phyloP scores from a whole-genome alignment of 306 rosid species.

The Glycine soja region DNA sequence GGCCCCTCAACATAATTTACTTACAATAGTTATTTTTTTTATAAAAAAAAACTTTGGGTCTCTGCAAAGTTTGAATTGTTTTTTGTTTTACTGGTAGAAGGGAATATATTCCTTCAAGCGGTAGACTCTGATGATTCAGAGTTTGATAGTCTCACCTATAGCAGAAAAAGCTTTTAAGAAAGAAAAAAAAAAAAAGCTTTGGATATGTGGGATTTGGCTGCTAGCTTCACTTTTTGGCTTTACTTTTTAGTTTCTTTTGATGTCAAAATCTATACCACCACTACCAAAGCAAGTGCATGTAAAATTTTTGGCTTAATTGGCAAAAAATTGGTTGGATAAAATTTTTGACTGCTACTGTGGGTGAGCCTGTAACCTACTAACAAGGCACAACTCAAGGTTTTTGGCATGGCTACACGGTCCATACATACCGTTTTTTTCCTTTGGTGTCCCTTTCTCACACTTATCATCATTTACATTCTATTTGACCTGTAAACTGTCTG shows the following conservation, averaged over 20 bases:
- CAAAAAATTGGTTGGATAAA: conserved; percentile 34
- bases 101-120: conserved; percentile 64
- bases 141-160: conserved; percentile 51
- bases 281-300: conserved; percentile 20
- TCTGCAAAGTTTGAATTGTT: conserved; percentile 51
- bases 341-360: conserved; percentile 20
- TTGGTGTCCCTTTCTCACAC: conserved; percentile 48
- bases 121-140: conserved; percentile 55
- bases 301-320: conserved; percentile 26
- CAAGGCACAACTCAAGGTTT: conserved; percentile 27
- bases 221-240: conserved; percentile 54
- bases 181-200: conserved; percentile 41
- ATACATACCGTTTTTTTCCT: conserved; percentile 26
- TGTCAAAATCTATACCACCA: conserved; percentile 50
- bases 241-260: conserved; percentile 58
- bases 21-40: not conserved
- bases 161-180: conserved; percentile 40
- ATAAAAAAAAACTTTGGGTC: conserved; percentile 20
- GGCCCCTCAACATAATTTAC: conserved; percentile 49
- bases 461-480: conserved; percentile 47
- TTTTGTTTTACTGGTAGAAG: conserved; percentile 47
- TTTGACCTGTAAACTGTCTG: conserved; percentile 57
- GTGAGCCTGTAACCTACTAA: conserved; percentile 3
- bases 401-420: conserved; percentile 47
- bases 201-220: conserved; percentile 57